These are phyloP conservation scores for Kodamaea fungicola DNA, from an alignment of 1,139 yeast genomes.

Conservation along the genomic window DNA sequence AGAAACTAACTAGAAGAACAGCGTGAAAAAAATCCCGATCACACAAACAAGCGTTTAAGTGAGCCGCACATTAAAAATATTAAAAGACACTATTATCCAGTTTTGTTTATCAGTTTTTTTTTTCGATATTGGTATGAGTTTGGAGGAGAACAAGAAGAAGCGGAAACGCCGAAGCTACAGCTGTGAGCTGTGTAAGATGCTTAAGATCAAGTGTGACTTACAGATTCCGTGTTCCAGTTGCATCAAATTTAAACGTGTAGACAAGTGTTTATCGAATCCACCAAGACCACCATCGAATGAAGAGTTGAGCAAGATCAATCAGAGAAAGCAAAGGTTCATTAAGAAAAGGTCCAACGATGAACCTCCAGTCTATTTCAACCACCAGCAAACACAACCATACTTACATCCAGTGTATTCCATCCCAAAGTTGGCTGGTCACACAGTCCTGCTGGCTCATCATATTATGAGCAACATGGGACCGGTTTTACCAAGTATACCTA, in stretches of 20 bases:
- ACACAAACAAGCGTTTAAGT: not conserved
- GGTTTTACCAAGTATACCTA: conserved; percentile 2
- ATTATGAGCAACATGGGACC: conserved; percentile 3
- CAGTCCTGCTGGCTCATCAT: conserved; percentile 2
- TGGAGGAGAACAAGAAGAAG: conserved; percentile 14
- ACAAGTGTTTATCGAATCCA: conserved; percentile 37
- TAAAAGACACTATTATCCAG: not conserved
- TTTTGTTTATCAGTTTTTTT: not conserved
- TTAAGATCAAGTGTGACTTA: conserved; percentile 53
- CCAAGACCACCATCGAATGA: conserved; percentile 45
- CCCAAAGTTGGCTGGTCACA: conserved; percentile 1
- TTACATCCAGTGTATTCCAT: not conserved
- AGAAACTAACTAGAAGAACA: too few species aligned
- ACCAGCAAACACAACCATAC: conserved; percentile 1
- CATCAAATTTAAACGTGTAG: conserved; percentile 37
- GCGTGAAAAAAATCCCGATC: not conserved
- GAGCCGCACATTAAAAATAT: conserved; percentile 1
- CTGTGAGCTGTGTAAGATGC: conserved; percentile 54
- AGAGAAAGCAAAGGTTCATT: conserved; percentile 13
- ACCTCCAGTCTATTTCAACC: not conserved
- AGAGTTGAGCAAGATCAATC: conserved; percentile 17
- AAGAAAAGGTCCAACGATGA: conserved; percentile 7
- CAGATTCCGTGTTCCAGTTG: conserved; percentile 50
- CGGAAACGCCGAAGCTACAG: conserved; percentile 49
- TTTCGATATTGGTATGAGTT: conserved; percentile 1